Percentiles rank a stretch among this genome's conserved stretches.
phyloP scores from a whole-genome alignment of 2,329 filamentous ascomycete genomes.

The Neofusicoccum sp. region DNA sequence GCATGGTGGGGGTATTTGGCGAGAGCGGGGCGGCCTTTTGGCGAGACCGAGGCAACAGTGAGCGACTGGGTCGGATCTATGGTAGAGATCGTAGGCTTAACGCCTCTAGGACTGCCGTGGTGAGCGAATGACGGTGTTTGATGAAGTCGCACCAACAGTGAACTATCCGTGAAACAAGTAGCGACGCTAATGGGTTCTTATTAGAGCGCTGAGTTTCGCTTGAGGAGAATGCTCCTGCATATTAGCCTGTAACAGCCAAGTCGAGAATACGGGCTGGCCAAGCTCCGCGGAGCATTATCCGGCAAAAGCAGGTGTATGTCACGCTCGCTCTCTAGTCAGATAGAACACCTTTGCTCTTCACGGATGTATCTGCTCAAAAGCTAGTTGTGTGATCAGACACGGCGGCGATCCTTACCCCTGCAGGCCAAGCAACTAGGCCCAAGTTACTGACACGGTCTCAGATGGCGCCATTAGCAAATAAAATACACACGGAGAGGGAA shows the following conservation, averaged over 20 bases:
- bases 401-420: neutral
- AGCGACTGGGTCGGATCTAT: neutral
- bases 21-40: neutral
- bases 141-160: neutral
- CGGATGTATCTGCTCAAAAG: neutral
- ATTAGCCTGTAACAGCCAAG: conserved; percentile 19
- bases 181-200: neutral
- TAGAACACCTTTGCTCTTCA: neutral
- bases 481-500: neutral
- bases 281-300: neutral
- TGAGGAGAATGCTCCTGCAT: conserved; percentile 3
- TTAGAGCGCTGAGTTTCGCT: neutral
- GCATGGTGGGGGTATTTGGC: neutral
- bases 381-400: neutral
- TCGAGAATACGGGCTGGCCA: conserved; percentile 11
- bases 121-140: neutral
- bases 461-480: neutral
- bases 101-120: too few species aligned
- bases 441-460: neutral
- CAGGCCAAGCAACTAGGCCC: neutral
- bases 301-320: neutral
- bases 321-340: neutral
- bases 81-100: too few species aligned
- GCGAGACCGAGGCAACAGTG: neutral
- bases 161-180: neutral